Percentiles rank a stretch among this genome's conserved stretches.
phyloP scores from a whole-genome alignment of 805 yeast species.

The Schwanniomyces pseudopolymorphus region DNA sequence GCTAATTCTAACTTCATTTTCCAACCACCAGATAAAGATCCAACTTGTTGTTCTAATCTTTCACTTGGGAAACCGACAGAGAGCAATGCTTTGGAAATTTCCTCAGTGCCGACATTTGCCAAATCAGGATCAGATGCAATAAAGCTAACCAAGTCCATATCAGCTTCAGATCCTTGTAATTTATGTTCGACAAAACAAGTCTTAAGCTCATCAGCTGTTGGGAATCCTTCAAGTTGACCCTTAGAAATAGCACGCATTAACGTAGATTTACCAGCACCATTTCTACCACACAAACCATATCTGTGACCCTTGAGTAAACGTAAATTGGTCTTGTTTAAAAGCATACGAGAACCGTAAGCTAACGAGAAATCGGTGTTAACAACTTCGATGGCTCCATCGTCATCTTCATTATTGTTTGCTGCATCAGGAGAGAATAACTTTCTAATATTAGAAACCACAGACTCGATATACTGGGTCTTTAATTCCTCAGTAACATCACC shows the following conservation, averaged over 20 bases:
- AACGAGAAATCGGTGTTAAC: constrained; percentile 93
- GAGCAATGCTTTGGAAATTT: constrained; percentile 71
- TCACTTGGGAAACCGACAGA: constrained; percentile 91
- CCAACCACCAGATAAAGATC: constrained; percentile 98
- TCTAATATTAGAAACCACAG: constrained; percentile 49
- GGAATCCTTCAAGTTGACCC: constrained; percentile 97
- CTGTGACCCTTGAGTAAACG: constrained; percentile 92
- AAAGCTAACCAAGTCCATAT: constrained; percentile 82
- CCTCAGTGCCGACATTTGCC: constrained; percentile 58
- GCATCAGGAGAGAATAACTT: constrained; percentile 48
- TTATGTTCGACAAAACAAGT: constrained; percentile 98
- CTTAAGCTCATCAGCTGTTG: constrained; percentile 78
- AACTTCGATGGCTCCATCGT: constrained; percentile 82
- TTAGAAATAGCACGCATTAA: constrained; percentile 95
- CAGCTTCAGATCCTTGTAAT: constrained; percentile 92
- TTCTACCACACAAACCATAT: constrained; percentile 96
- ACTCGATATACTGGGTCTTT: constrained; percentile 40
- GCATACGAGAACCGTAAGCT: constrained; percentile 97
- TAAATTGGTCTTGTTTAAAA: constrained; percentile 86
- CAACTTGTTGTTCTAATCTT: constrained; percentile 86
- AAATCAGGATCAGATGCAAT: constrained; percentile 89
- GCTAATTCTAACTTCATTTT: constrained; percentile 98
- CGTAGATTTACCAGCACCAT: constrained; percentile 98
- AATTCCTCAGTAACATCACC: constrained; percentile 27
- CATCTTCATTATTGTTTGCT: constrained; percentile 51